These are phyloP conservation scores for Fusarium pseudonygamai DNA, from an alignment of 2,329 filamentous ascomycete genomes.

Conservation along the genomic window DNA sequence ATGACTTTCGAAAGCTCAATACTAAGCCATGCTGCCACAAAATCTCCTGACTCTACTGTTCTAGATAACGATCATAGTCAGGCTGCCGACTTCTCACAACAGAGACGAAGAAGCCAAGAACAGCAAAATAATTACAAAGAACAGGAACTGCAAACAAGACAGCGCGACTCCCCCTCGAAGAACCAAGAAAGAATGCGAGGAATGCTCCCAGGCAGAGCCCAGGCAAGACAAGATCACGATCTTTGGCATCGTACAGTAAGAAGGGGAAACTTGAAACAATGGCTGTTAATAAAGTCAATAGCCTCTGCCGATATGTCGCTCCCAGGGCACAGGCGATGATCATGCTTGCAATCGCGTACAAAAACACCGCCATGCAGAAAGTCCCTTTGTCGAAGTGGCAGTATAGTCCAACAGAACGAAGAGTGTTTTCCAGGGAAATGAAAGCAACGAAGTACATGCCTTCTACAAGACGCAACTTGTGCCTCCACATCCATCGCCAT, in stretches of 20 bases:
- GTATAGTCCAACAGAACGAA: not conserved
- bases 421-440: not conserved
- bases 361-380: not conserved
- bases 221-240: not conserved
- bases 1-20: accelerated
- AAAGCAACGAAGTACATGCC: accelerated
- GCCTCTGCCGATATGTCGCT: accelerated
- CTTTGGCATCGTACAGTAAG: not conserved
- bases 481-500: not conserved
- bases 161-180: not conserved
- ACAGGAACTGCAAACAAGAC: not conserved
- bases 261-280: not conserved
- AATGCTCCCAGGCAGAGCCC: not conserved
- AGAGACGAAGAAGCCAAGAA: not conserved
- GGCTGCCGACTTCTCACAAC: not conserved
- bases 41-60: accelerated
- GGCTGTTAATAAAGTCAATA: accelerated
- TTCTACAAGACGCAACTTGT: not conserved
- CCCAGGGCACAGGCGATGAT: not conserved
- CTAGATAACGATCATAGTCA: not conserved
- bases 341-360: not conserved
- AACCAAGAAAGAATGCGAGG: not conserved
- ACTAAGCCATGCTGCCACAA: not conserved
- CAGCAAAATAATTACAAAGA: not conserved
- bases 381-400: not conserved